These are phyloP conservation scores for Colletotrichum sp. DNA, from an alignment of 2,329 filamentous ascomycete species.

Conservation along the genomic window DNA sequence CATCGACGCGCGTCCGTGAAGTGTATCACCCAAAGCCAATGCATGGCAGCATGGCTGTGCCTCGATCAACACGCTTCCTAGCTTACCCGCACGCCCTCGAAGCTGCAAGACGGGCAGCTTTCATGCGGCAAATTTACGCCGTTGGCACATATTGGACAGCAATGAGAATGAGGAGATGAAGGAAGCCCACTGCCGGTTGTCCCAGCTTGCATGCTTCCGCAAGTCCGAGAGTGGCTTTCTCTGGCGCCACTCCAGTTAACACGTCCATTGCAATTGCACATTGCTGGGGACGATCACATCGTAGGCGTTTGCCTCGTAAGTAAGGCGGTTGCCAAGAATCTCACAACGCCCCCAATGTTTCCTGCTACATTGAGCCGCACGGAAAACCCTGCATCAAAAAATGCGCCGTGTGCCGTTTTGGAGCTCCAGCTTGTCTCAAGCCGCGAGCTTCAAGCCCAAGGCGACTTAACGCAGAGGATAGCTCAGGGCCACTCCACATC, in stretches of 20 bases:
- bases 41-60: slow-evolving; percentile 15
- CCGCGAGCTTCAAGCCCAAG: background rate
- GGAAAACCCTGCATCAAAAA: background rate
- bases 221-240: background rate
- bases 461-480: background rate
- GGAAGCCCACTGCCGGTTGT: slow-evolving; percentile 3
- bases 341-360: background rate
- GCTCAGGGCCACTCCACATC: background rate
- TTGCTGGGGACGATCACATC: background rate
- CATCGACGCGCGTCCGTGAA: slow-evolving; percentile 14
- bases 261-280: background rate
- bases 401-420: background rate
- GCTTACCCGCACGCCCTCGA: slow-evolving; percentile 13
- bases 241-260: background rate
- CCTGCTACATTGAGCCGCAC: background rate
- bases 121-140: background rate
- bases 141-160: background rate
- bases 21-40: slow-evolving; percentile 6
- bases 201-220: slow-evolving; percentile 2
- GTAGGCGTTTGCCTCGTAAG: background rate
- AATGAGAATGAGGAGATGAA: background rate
- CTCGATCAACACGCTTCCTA: slow-evolving; percentile 14
- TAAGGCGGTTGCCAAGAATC: background rate
- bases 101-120: background rate
- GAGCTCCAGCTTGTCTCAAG: background rate